phyloP scores from a whole-genome alignment of 2,329 filamentous ascomycete species.

The Calonectria pauciramosa region DNA sequence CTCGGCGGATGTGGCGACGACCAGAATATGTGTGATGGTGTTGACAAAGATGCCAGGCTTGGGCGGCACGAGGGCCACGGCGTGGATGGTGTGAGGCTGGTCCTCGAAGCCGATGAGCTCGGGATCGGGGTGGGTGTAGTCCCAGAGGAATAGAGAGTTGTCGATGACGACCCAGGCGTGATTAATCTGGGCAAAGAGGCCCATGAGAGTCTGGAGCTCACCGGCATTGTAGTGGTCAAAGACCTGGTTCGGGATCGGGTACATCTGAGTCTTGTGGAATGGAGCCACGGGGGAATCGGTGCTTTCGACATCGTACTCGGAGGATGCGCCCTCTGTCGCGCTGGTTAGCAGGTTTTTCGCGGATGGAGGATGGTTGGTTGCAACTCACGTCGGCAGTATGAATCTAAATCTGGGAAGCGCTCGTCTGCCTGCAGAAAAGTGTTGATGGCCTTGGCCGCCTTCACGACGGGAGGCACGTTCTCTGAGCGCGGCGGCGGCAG shows the following conservation, averaged over 20 bases:
- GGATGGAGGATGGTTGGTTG: background rate
- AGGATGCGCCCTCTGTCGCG: conserved; percentile 83
- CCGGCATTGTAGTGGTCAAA: conserved; percentile 93
- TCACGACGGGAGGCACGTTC: conserved; percentile 76
- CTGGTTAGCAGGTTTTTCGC: conserved; percentile 42
- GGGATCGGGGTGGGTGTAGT: conserved; percentile 93
- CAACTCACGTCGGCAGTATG: conserved; percentile 86
- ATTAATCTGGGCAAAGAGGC: conserved; percentile 92
- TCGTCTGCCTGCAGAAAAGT: conserved; percentile 81
- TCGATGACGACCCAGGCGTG: conserved; percentile 97
- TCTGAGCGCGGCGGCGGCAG: conserved; percentile 61
- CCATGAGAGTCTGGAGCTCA: conserved; percentile 92
- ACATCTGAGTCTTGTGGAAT: conserved; percentile 88
- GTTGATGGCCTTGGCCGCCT: conserved; percentile 88
- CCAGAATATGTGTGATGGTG: conserved; percentile 88
- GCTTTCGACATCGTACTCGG: conserved; percentile 86
- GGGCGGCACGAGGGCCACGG: conserved; percentile 89
- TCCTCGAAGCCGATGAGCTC: conserved; percentile 95
- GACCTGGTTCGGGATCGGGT: conserved; percentile 91
- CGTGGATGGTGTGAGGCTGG: conserved; percentile 87
- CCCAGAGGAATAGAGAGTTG: conserved; percentile 96
- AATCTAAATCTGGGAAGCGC: conserved; percentile 89
- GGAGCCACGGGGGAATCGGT: conserved; percentile 82
- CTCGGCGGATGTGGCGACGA: conserved; percentile 88
- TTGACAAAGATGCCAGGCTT: conserved; percentile 89